Evolutionary conservation across 352 stramenopile species (phyloP).

Genomic region (Pythium graminicola): DNA sequence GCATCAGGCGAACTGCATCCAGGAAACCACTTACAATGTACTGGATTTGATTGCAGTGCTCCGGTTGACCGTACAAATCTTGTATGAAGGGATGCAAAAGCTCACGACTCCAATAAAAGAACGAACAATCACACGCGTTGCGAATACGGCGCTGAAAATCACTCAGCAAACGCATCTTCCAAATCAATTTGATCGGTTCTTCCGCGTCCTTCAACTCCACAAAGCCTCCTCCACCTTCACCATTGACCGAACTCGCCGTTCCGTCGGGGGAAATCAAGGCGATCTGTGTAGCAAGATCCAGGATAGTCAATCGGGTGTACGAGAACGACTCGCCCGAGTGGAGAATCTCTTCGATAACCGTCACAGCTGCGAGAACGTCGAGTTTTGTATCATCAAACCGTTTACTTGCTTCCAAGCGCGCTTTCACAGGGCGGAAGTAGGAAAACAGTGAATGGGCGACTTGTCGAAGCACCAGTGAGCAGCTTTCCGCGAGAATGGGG

Average conservation of each 20-base stretch:
- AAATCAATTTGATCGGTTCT: conserved; percentile 75
- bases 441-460: conserved; percentile 73
- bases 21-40: conserved; percentile 77
- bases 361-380: conserved; percentile 76
- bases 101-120: conserved; percentile 92
- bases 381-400: conserved; percentile 85
- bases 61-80: conserved; percentile 71
- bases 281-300: conserved; percentile 76
- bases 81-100: conserved; percentile 81
- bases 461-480: conserved; percentile 67
- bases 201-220: conserved; percentile 57
- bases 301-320: conserved; percentile 75
- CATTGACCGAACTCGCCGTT: conserved; percentile 30
- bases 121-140: conserved; percentile 86
- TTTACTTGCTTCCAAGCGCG: conserved; percentile 76
- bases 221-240: conserved; percentile 30
- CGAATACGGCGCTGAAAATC: conserved; percentile 86
- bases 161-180: conserved; percentile 79
- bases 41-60: conserved; percentile 79
- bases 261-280: conserved; percentile 63
- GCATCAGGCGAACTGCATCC: conserved; percentile 66
- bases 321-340: conserved; percentile 78
- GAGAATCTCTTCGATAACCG: conserved; percentile 79
- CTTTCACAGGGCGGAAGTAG: conserved; percentile 79
- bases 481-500: conserved; percentile 67